Conservation (phyloP, 208 protist genomes). For the Acanthamoeba royreba region DNA sequence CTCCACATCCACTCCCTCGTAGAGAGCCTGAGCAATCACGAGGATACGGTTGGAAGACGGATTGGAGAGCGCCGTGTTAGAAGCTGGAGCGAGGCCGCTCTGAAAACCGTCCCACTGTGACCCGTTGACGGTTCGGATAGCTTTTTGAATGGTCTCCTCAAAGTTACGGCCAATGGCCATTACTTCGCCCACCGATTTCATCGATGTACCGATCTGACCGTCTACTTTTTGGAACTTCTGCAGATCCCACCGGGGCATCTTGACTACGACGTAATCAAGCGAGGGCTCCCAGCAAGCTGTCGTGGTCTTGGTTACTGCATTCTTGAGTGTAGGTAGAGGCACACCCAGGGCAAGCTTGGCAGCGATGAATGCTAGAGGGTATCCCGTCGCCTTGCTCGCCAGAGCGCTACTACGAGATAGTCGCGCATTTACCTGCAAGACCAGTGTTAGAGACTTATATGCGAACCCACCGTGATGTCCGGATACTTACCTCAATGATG, state of each 20-base stretch:
- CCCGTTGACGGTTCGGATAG: constrained; percentile 89
- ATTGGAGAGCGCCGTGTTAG: constrained; percentile 68
- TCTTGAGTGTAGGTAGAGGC: constrained; percentile 88
- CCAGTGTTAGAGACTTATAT: neutral
- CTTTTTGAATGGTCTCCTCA: constrained; percentile 95
- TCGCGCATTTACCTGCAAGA: constrained; percentile 91
- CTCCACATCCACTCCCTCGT: constrained; percentile 84
- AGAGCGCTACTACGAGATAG: constrained; percentile 95
- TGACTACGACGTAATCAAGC: constrained; percentile 96
- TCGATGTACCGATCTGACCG: constrained; percentile 90
- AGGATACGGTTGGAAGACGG: constrained; percentile 76
- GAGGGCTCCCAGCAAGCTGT: constrained; percentile 93
- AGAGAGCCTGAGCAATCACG: constrained; percentile 72
- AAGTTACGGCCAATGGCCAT: constrained; percentile 98
- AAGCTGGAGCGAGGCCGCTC: constrained; percentile 43
- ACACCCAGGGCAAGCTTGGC: constrained; percentile 96
- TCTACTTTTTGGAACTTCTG: constrained; percentile 95
- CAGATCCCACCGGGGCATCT: constrained; percentile 89
- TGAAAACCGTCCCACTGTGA: constrained; percentile 48
- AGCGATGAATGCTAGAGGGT: constrained; percentile 97
- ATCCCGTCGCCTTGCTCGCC: constrained; percentile 98
- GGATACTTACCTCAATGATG: constrained; percentile 88
- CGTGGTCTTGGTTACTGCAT: constrained; percentile 80
- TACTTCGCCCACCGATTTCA: constrained; percentile 97
- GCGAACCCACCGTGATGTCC: neutral